These are phyloP conservation scores for Phaeosphaeria sp. DNA, from an alignment of 2,329 filamentous ascomycete species.

Conservation along the genomic window DNA sequence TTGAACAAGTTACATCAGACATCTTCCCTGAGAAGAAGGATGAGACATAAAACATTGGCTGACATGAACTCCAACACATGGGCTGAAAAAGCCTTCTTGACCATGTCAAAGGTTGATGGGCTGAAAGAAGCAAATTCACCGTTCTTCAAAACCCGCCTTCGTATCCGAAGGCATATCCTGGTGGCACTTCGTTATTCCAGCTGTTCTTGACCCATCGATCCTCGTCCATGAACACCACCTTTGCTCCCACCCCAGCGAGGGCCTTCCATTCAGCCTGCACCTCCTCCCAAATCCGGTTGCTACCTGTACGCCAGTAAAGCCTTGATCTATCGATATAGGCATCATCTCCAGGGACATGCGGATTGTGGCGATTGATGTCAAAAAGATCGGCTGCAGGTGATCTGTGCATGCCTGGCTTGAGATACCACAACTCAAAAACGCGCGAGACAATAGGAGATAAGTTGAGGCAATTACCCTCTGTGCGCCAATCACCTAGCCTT, in stretches of 20 bases:
- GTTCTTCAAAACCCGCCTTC: conserved; percentile 2
- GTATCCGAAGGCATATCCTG: not conserved
- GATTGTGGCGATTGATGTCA: not conserved
- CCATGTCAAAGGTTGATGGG: no score
- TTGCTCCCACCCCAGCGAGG: conserved; percentile 5
- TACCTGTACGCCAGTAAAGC: conserved; percentile 10
- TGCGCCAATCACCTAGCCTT: not conserved
- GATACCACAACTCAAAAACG: conserved; percentile 12
- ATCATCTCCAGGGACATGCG: conserved; percentile 1
- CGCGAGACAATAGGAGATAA: not conserved
- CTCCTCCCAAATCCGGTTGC: conserved; percentile 3
- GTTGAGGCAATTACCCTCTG: not conserved
- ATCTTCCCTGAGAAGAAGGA: no score
- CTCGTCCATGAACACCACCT: conserved; percentile 8
- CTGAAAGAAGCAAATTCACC: no score
- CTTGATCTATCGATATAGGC: conserved; percentile 2
- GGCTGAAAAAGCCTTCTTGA: no score
- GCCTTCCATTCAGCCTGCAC: conserved; percentile 8
- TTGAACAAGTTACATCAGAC: no score
- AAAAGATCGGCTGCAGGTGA: not conserved
- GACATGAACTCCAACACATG: no score
- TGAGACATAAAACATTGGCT: no score
- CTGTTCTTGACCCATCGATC: conserved; percentile 2
- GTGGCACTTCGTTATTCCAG: not conserved
- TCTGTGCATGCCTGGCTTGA: conserved; percentile 6